phyloP scores from a whole-genome alignment of 148 eudicot genomes.

The Arctostaphylos glauca region DNA sequence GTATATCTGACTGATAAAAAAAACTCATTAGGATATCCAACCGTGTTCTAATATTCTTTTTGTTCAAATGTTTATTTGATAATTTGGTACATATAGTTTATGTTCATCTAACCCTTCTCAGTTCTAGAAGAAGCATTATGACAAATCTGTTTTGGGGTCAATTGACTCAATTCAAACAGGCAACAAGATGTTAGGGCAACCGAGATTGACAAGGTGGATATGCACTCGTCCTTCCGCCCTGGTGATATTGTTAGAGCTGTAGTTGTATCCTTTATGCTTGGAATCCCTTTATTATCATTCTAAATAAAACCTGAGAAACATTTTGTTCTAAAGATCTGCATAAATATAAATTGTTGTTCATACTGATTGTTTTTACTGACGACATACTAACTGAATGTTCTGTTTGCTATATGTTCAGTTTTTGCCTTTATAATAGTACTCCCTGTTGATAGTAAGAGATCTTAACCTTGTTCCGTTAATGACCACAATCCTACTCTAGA shows the following conservation, averaged over 20 bases:
- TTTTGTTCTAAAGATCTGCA: not conserved
- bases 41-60: not conserved
- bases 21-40: not conserved
- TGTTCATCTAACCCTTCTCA: not conserved
- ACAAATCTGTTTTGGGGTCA: not conserved
- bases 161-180: conserved; percentile 37
- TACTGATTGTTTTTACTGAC: not conserved
- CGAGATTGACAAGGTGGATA: conserved; percentile 96
- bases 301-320: not conserved
- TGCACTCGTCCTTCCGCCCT: conserved; percentile 83
- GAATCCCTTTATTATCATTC: conserved; percentile 7
- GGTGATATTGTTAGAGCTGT: conserved; percentile 86
- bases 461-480: not conserved
- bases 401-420: not conserved
- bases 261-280: conserved; percentile 76
- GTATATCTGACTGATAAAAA: not conserved
- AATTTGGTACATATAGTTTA: not conserved
- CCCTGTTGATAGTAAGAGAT: not conserved
- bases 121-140: not conserved
- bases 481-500: not conserved
- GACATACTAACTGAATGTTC: not conserved
- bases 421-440: not conserved
- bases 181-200: conserved; percentile 99
- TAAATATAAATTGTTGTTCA: not conserved
- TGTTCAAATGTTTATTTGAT: not conserved